Conservation (phyloP, 495 filamentous ascomycete genomes). For the Staphylotrichum tortipilum region DNA sequence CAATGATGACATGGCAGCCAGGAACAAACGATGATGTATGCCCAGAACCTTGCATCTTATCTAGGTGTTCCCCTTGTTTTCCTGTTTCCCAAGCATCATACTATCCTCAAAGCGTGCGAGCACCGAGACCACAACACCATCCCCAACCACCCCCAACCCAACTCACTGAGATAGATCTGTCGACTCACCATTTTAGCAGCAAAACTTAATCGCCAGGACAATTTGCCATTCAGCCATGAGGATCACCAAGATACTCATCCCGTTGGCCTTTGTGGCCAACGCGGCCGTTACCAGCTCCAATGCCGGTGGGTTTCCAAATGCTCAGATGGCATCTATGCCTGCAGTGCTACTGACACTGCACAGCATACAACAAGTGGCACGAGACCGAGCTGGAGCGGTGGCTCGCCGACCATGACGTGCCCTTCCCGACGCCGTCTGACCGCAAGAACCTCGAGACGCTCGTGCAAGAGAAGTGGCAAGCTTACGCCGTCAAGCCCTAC, state of each 20-base stretch:
- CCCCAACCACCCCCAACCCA: no score
- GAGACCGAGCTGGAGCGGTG: slow-evolving; percentile 95
- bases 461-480: slow-evolving; percentile 83
- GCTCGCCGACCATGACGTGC: slow-evolving; percentile 89
- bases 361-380: slow-evolving; percentile 98
- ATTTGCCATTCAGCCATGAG: slow-evolving; percentile 59
- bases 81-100: no score
- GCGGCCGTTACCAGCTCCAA: slow-evolving; percentile 60
- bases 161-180: background rate
- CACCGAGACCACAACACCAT: no score
- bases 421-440: slow-evolving; percentile 75
- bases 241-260: slow-evolving; percentile 58
- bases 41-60: no score
- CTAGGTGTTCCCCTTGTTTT: no score
- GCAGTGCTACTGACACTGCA: background rate
- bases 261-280: slow-evolving; percentile 63
- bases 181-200: no score
- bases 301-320: slow-evolving; percentile 52
- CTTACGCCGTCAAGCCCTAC: slow-evolving; percentile 58
- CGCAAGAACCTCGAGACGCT: slow-evolving; percentile 76
- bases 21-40: no score
- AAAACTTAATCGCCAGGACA: no score
- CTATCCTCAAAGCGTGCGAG: no score
- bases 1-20: no score
- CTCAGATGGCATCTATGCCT: no score